phyloP scores from a whole-genome alignment of 768 basidiomycete genomes.

The Lactarius akahatsu region DNA sequence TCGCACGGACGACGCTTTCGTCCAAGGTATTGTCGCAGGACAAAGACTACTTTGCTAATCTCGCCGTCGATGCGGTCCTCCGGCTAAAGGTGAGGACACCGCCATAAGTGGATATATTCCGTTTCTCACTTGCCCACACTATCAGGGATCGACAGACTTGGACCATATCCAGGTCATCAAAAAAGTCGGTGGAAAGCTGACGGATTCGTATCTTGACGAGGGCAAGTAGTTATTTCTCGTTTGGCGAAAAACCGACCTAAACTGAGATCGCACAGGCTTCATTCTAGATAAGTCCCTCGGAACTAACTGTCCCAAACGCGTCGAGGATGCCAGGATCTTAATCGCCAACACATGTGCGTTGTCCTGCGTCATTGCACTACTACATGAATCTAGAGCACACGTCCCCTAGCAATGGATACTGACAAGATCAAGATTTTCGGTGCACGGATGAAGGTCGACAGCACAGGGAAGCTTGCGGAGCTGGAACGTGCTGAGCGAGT shows the following conservation, averaged over 20 bases:
- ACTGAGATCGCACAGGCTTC: conserved; percentile 59
- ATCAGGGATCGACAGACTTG: conserved; percentile 88
- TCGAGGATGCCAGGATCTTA: conserved; percentile 93
- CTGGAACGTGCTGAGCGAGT: conserved; percentile 94
- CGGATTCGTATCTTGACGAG: conserved; percentile 97
- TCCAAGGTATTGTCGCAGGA: conserved; percentile 96
- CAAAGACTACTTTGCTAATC: conserved; percentile 96
- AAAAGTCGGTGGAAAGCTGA: conserved; percentile 98
- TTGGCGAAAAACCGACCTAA: neutral
- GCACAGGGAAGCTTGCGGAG: conserved; percentile 96
- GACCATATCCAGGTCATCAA: conserved; percentile 99
- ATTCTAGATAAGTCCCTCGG: conserved; percentile 96
- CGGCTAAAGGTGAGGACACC: conserved; percentile 67
- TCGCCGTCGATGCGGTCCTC: conserved; percentile 95
- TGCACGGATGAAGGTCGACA: conserved; percentile 91
- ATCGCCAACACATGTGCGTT: conserved; percentile 95
- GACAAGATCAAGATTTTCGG: conserved; percentile 99
- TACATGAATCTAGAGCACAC: conserved; percentile 10
- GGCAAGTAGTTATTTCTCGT: conserved; percentile 44
- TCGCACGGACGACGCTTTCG: conserved; percentile 92
- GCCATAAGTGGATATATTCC: neutral
- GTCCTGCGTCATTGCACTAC: neutral
- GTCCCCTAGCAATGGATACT: conserved; percentile 90
- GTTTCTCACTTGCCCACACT: neutral
- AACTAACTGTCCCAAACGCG: conserved; percentile 89